Percentiles rank a stretch among this genome's conserved stretches.
These are phyloP conservation scores for Exophiala oligosperma DNA, from an alignment of 2,329 filamentous ascomycete species.

Conservation along the genomic window DNA sequence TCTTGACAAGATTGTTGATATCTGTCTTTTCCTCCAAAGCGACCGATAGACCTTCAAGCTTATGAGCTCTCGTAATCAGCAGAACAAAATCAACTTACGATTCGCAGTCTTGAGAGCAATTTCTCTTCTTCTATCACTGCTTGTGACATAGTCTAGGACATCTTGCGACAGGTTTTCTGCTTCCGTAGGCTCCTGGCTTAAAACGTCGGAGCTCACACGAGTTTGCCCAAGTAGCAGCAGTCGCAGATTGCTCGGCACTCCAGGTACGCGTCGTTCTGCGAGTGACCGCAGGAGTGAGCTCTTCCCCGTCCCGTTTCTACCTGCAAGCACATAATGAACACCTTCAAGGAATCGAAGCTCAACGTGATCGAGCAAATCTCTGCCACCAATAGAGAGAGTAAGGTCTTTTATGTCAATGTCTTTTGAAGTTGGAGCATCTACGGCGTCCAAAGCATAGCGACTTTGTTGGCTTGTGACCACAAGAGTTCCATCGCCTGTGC, in stretches of 20 bases:
- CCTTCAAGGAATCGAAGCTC: constrained; percentile 71
- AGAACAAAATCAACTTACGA: constrained; percentile 40
- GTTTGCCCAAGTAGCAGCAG: constrained; percentile 72
- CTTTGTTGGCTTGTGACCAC: constrained; percentile 29
- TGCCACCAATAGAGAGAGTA: constrained; percentile 24
- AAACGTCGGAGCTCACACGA: constrained; percentile 18
- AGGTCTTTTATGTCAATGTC: constrained; percentile 28
- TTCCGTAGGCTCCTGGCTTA: constrained; percentile 34
- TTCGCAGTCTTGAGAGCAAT: constrained; percentile 62
- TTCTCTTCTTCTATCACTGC: constrained; percentile 50
- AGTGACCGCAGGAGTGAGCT: constrained; percentile 75
- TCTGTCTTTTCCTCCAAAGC: constrained; percentile 60
- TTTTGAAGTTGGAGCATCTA: constrained; percentile 26
- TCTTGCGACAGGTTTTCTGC: constrained; percentile 36
- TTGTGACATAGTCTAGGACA: constrained; percentile 68
- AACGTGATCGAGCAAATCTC: constrained; percentile 69
- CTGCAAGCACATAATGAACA: constrained; percentile 73
- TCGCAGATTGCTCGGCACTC: constrained; percentile 65
- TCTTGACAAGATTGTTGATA: constrained; percentile 58
- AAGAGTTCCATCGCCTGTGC: constrained; percentile 15
- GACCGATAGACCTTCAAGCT: constrained; percentile 52
- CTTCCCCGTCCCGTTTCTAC: constrained; percentile 80
- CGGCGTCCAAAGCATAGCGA: constrained; percentile 25
- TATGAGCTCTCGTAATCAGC: not conserved
- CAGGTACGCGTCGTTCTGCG: constrained; percentile 75